Base-by-base conservation (phyloP, 306 rosid genomes). In the Cicer chorassanicum region DNA sequence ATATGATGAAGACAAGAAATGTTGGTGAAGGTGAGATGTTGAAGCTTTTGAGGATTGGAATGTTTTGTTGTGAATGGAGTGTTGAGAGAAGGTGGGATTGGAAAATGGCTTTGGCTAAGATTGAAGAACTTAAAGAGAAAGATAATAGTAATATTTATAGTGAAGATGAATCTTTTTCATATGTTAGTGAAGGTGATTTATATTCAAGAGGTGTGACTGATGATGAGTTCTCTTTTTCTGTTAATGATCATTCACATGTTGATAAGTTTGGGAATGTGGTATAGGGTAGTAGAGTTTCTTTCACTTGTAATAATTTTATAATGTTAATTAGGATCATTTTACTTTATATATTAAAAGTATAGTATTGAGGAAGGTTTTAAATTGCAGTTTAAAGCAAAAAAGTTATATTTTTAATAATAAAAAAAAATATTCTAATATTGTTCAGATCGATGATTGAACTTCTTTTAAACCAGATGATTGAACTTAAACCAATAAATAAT, bases 41-140 rank as follows among this genome's bases (percentile, higher is more conserved):
- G 81, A 89, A 85, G 86, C 76, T 89, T 46, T 63, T 91, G 60
- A 88, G 84, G 73, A 81, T 91, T 61, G 96, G 92, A 11, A 72
- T 91, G 87, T 74, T 74, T 34, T 87, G 96, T 39, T 79, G 92
- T 65, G 87, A 91, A 29, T 70, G 78, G 71, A 7, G 55, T 50
- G 80, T 77, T 9, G 93, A 85, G 50, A 70, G 68, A 21, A 84
- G 93, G 66, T 88, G 86, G 91, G 88, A 78, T 75, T 81, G 82
- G 88, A 84, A 65, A 24, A 88, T 80, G 39, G 93, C 89, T 4
- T 56, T 86, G 85, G 87, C 72, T 6, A 84, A 77, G 79, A 90
- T 88, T 55, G 91, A 82, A 29, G 87, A 88, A 77, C 40, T 89
- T 70, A 80, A 71, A 54, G 96, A 89, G 72, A 88, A 71, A 42